Base-by-base conservation (phyloP, 2,329 filamentous ascomycete genomes). In the Diaporthe ilicicola region DNA sequence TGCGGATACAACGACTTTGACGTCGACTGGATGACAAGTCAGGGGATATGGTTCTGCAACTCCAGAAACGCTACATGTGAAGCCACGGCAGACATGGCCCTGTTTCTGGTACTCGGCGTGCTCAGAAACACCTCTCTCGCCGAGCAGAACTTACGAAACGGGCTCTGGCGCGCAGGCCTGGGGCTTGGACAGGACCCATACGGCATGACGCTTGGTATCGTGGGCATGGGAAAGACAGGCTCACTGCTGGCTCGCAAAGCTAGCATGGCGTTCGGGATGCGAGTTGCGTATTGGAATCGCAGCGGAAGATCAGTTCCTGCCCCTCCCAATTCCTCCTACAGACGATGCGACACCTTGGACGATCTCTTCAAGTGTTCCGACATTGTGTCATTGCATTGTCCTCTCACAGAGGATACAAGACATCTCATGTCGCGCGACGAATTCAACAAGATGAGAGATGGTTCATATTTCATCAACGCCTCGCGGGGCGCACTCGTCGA, bases 201-300 rank as follows among this genome's bases (percentile, higher is more conserved):
- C 74, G 83, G 85, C 70, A 87, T 87, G 76, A 79, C 79, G 1
- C 82, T 88, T 44, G 86, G 85, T 3, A 86, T 89, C 68, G 77
- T 89, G 5, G 86, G 86, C 6, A 88, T 89, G 86, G 86, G 86
- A 24, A 85, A 86, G 2, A 88, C 88, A 53, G 86, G 86, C 3
- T 79, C 81, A 15, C 84, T 85, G 2, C 82, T 70, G 70, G 79
- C 66, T 8, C 39, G 53, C 13, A 68, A 68, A 22, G 66, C 66
- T 27, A 59, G 51, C n/a, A 6, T 56, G 13, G 66, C 53, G 19
- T 68, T 68, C 17, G 66, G 53, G 1, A 59, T 68, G 66, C 39
- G 66, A 8, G 53, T 68, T 2, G 53, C 42, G 15, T 68, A 68
- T 68, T 68, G 66, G 66, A 59, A 68, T 10, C 51, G 17, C 22